Percentiles rank a stretch among this genome's conserved stretches.
Conservation (phyloP, 441 rosid genomes). For the Euphorbia celastroides region DNA sequence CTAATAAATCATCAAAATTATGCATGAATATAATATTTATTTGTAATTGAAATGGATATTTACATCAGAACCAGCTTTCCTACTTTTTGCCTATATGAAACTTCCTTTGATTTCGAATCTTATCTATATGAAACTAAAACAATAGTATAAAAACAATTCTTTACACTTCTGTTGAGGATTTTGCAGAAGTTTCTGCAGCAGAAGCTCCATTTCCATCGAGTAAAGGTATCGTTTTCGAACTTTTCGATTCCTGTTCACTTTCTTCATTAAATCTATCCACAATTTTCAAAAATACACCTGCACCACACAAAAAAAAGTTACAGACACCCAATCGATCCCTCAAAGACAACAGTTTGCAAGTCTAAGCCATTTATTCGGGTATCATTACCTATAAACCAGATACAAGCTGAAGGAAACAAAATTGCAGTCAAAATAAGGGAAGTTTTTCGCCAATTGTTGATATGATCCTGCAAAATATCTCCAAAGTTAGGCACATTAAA, state of each 20-base stretch:
- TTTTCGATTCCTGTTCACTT: conserved; percentile 31
- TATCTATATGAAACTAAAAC: too few species aligned
- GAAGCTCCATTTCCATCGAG: conserved; percentile 35
- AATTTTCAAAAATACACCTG: conserved; percentile 68
- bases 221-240: conserved; percentile 50
- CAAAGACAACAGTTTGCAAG: neutral
- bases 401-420: conserved; percentile 66
- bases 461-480: conserved; percentile 40
- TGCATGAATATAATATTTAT: too few species aligned
- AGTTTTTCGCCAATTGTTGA: conserved; percentile 78
- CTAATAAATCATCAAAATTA: too few species aligned
- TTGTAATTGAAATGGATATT: too few species aligned
- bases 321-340: neutral
- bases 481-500: neutral
- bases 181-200: conserved; percentile 19
- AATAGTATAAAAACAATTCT: neutral
- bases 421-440: conserved; percentile 68
- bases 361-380: neutral
- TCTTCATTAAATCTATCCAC: conserved; percentile 73
- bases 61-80: too few species aligned
- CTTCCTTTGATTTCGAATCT: too few species aligned
- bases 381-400: conserved; percentile 68
- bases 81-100: too few species aligned
- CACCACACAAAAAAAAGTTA: too few species aligned
- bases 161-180: neutral